Conservation (phyloP, 306 rosid genomes). For the Canavalia ensiformis region DNA sequence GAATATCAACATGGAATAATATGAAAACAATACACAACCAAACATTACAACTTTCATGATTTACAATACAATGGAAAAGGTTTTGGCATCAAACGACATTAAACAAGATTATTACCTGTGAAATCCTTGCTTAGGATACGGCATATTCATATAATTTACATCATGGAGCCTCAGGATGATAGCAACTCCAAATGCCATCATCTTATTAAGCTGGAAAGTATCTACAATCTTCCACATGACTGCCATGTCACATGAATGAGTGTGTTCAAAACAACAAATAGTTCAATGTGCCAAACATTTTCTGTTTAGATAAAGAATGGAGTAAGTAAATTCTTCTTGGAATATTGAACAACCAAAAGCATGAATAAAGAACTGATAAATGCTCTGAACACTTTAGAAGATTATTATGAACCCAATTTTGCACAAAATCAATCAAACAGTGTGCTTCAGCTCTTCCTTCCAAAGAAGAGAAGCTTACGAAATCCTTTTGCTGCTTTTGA, state of each 20-base stretch:
- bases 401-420: conserved; percentile 41
- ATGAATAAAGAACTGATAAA: conserved; percentile 17
- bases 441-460: conserved; percentile 71
- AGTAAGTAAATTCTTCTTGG: conserved; percentile 30
- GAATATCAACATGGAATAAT: conserved; percentile 31
- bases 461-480: conserved; percentile 92
- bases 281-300: conserved; percentile 47
- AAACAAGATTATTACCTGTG: conserved; percentile 39
- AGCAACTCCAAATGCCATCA: conserved; percentile 55
- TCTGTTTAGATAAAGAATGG: conserved; percentile 36
- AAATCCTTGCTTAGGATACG: conserved; percentile 42
- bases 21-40: conserved; percentile 49
- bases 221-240: conserved; percentile 54
- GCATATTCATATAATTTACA: conserved; percentile 59
- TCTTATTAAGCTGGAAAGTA: conserved; percentile 54
- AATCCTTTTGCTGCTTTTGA: conserved; percentile 85
- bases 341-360: conserved; percentile 46
- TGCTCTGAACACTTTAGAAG: conserved; percentile 46
- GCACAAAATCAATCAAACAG: conserved; percentile 47
- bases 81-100: conserved; percentile 37
- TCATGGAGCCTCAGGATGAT: conserved; percentile 51
- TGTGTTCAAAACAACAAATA: conserved; percentile 51
- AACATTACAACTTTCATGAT: conserved; percentile 40
- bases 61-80: conserved; percentile 48
- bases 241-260: conserved; percentile 48